A percentile compares a stretch with the other conserved stretches of the same genome.
phyloP scores from a whole-genome alignment of 139 green algal species.

The Ostreobium quekettii region DNA sequence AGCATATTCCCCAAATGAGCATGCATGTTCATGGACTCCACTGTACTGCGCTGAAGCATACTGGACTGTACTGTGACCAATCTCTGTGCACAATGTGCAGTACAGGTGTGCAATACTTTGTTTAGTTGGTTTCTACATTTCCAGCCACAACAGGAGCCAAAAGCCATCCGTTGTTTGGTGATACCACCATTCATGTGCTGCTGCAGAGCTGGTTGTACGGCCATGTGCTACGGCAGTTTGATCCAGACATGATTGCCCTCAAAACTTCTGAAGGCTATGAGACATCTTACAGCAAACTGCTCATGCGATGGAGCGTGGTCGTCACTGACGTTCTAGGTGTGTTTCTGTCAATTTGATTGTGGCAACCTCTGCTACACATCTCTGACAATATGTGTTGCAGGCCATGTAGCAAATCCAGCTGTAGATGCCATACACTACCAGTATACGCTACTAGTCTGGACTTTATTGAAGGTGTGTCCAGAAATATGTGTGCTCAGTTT shows the following conservation, averaged over 20 bases:
- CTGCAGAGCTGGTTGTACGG: slow-evolving; percentile 73
- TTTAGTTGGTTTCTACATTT: background rate
- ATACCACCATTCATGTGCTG: too few relatives aligned
- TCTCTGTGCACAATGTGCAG: background rate
- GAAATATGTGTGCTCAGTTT: too few relatives aligned
- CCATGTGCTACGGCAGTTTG: slow-evolving; percentile 44
- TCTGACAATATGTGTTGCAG: background rate
- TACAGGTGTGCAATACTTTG: background rate
- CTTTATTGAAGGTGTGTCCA: background rate
- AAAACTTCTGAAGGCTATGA: slow-evolving; percentile 69
- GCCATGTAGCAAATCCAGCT: background rate
- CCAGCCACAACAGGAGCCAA: background rate
- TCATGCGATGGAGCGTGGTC: slow-evolving; percentile 80
- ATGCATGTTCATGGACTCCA: background rate
- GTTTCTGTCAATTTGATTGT: background rate
- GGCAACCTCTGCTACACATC: background rate
- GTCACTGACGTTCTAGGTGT: slow-evolving; percentile 62
- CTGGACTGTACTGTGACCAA: background rate
- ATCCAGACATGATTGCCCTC: slow-evolving; percentile 70
- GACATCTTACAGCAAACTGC: slow-evolving; percentile 56
- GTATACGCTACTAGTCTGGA: background rate
- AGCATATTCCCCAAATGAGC: background rate
- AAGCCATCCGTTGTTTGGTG: background rate
- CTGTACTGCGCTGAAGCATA: background rate
- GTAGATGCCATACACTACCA: slow-evolving; percentile 10